Base-by-base conservation (phyloP, 1,284 basidiomycete species). In the Moesziomyces sp. region DNA sequence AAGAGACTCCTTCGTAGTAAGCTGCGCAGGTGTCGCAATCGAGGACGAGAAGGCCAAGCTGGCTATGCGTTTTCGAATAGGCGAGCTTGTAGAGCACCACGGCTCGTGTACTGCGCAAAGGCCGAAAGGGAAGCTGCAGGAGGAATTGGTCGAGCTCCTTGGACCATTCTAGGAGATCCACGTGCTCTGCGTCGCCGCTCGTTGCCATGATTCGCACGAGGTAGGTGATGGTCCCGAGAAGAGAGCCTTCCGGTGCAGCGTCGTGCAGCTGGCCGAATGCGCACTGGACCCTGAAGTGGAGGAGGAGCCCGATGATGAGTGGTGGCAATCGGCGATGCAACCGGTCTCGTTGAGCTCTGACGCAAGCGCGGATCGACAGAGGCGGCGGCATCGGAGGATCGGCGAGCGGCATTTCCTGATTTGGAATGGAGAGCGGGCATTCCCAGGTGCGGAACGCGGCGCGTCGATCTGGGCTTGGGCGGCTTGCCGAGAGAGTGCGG, bases 51-150 rank as follows among this genome's bases (percentile, higher is more conserved):
- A 70, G 19, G 9, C 61, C 54, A 30, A 56, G 26, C 48, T 70
- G 13, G 23, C 50, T 52, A 11, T 49, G 53, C 10, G 19, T 19
- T 1, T 47, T 16, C 14, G 68, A 64, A 26, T 40, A 30, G 10
- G 53, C 58, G 9, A 70, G 54, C 58, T 70, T 70, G 54, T 65
- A 70, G n/a, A 70, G 48, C 16, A 64, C 51, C 23, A 19, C 48
- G 24, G 49, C 34, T 3, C 26, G 35, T 5, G 57, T 54, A 3
- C 45, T 30, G n/a, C 45, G 26, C 1, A 70, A 26, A 4, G 53
- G 49, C 5, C 54, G 53, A 30, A 70, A 70, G 6, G 61, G 46
- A 5, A 53, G 35, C 6, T 44, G 50, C 5, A 70, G 58, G 6
- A 65, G 48, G n/a, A 24, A n/a, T 8, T 46, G 49, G 19, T 65